A percentile compares a stretch with the other conserved stretches of the same genome.
Conservation (phyloP, 306 rosid species). For the Cercis canadensis region DNA sequence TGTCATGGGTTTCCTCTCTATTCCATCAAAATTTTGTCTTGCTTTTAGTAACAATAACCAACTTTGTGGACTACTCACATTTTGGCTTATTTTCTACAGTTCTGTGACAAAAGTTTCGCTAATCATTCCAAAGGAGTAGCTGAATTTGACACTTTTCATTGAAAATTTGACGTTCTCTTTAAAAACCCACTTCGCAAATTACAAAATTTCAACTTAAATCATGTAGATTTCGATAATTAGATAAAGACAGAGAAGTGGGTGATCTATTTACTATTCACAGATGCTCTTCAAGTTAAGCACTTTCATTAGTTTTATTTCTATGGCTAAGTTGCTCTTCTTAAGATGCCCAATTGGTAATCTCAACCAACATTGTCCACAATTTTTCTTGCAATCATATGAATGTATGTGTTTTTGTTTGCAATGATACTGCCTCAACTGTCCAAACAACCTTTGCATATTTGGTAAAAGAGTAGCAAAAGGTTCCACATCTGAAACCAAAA, state of each 20-base stretch:
- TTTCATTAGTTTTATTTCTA: constrained; percentile 6
- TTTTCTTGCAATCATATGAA: neutral
- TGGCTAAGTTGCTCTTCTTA: neutral
- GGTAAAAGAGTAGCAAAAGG: neutral
- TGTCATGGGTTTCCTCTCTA: neutral
- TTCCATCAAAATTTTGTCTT: constrained; percentile 23
- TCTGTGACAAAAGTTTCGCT: constrained; percentile 39
- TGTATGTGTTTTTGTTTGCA: neutral
- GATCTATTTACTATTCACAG: neutral
- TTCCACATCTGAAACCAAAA: constrained; percentile 21
- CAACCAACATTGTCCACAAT: constrained; percentile 8
- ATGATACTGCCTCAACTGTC: constrained; percentile 25
- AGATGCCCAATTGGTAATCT: neutral
- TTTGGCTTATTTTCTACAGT: constrained; percentile 33
- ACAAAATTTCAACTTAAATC: too few relatives aligned
- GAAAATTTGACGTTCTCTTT: constrained; percentile 32
- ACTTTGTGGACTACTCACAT: constrained; percentile 39
- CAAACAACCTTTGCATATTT: neutral
- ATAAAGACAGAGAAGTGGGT: neutral
- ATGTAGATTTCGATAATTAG: constrained; percentile 2
- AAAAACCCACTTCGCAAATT: constrained; percentile 1
- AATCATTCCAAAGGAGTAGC: constrained; percentile 44
- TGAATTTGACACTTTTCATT: constrained; percentile 39
- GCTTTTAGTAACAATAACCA: constrained; percentile 37
- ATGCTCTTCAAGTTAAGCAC: constrained; percentile 6